Percentiles rank a stretch among this genome's conserved stretches.
phyloP scores from a whole-genome alignment of 176 grass and related monocot species.

The Aegilops tauschii region DNA sequence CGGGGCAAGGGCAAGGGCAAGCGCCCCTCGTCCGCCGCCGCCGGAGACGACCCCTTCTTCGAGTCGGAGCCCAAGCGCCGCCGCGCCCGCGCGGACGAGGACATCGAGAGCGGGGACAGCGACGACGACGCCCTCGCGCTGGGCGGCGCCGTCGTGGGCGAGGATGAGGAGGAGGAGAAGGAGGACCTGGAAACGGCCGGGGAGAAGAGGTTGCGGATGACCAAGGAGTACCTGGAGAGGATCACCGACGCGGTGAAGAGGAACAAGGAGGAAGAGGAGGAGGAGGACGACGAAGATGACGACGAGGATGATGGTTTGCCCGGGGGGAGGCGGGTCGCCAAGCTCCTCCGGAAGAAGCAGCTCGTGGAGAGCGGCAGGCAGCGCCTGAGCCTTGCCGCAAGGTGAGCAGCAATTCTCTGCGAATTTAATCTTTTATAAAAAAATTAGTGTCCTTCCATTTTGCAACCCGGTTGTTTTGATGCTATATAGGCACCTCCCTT shows the following conservation, averaged over 20 bases:
- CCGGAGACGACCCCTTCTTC: slow-evolving; percentile 52
- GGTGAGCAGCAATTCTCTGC: slow-evolving; percentile 26
- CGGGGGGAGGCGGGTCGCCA: slow-evolving; percentile 39
- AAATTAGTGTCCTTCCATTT: neutral
- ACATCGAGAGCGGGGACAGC: slow-evolving; percentile 56
- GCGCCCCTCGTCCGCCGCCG: neutral
- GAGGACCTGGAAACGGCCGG: slow-evolving; percentile 50
- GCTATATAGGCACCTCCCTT: neutral
- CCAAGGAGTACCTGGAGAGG: slow-evolving; percentile 47
- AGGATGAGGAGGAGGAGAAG: neutral
- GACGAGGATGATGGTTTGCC: neutral
- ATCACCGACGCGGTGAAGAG: slow-evolving; percentile 40
- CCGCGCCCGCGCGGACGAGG: slow-evolving; percentile 37
- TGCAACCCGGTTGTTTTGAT: neutral
- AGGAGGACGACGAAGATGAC: slow-evolving; percentile 28
- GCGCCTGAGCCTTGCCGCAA: slow-evolving; percentile 44
- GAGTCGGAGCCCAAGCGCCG: slow-evolving; percentile 47
- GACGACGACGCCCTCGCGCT: slow-evolving; percentile 32
- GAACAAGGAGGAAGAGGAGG: slow-evolving; percentile 46
- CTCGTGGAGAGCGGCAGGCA: slow-evolving; percentile 59
- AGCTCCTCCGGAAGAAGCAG: slow-evolving; percentile 51
- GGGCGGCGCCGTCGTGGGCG: neutral
- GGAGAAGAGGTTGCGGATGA: slow-evolving; percentile 59
- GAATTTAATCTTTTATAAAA: neutral
- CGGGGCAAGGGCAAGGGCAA: neutral